These are phyloP conservation scores for Syzygium aromaticum DNA, from an alignment of 345 rosid genomes.

Conservation along the genomic window DNA sequence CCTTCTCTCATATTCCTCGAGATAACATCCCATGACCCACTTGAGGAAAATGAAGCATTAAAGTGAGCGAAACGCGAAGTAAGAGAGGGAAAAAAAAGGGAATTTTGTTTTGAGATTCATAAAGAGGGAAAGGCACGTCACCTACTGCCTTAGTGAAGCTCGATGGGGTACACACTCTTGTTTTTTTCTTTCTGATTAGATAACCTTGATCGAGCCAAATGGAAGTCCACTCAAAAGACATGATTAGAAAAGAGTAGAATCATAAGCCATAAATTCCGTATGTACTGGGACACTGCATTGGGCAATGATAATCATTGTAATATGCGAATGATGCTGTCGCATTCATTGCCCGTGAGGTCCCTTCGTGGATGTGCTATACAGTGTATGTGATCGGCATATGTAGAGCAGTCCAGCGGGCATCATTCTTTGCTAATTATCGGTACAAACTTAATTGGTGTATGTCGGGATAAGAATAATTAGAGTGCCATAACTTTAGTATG, in stretches of 20 bases:
- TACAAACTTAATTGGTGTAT: neutral
- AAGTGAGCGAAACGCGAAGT: neutral
- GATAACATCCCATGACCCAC: neutral
- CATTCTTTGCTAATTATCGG: neutral
- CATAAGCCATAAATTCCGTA: neutral
- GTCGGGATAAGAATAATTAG: neutral
- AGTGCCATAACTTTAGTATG: too few species aligned
- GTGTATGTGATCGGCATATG: neutral
- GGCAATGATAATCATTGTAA: neutral
- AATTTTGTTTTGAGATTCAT: neutral
- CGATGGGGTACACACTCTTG: neutral
- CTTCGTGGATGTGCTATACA: neutral
- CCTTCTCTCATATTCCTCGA: neutral
- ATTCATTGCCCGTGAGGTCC: neutral
- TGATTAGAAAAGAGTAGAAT: neutral
- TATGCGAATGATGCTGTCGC: neutral
- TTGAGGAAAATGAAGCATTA: neutral
- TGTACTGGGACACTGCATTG: neutral
- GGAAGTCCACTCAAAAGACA: constrained; percentile 30
- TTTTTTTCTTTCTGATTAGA: neutral
- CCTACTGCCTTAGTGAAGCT: neutral
- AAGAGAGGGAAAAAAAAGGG: neutral
- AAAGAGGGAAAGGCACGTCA: neutral
- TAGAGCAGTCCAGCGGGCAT: neutral
- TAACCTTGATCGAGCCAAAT: constrained; percentile 19